Evolutionary conservation across 331 rosid genomes (phyloP), one percentile per base, ranked within the genome.

Genomic region (Spiraea crenata): DNA sequence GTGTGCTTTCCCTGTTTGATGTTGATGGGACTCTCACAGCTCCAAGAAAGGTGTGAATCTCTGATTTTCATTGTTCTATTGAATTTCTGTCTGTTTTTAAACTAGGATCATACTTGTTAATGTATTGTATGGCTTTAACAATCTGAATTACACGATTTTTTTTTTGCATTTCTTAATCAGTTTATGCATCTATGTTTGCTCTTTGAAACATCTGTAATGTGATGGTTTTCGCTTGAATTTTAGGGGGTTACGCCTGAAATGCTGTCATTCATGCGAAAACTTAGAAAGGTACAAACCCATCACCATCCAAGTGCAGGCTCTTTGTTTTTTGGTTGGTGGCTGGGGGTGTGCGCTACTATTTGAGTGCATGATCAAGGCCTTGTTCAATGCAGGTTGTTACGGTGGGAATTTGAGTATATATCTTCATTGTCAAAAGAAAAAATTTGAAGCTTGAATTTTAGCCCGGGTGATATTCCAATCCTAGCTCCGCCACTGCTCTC

Each of bases 11-110:
- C 72, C 80, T 92, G 57, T 92, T 92, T 82, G 96, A 92, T 85
- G 96, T 92, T 49, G 98, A 92, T 86, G 98, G 89, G 25, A 88
- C 98, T 81, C 95, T 92, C 74, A 88, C 96, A 8, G 98, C 93
- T 70, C 91, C 96, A 19, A 85, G 98, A 63, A 88, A 88, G 96
- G 98, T 90, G 71, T 19, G 44, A 54, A 38, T 72, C 31, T 60
- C 66, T 84, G 25, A 77, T 61, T 55, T 65, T 50, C 34, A 4
- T 58, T 11, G 63, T 79, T 49, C 40, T 9, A 48, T 5, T 7
- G 5, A 49, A 46, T 45, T 73, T 25, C 31, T 25, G 31, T 25
- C 31, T 25, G 31, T 25, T 25, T 25, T 25, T 25, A 25, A 25
- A 25, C 37, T 41, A 7, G 46, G 54, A 41, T 50, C 6, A 41